These are phyloP conservation scores for Annulohypoxylon truncatum DNA, from an alignment of 2,329 filamentous ascomycete genomes.

Conservation along the genomic window DNA sequence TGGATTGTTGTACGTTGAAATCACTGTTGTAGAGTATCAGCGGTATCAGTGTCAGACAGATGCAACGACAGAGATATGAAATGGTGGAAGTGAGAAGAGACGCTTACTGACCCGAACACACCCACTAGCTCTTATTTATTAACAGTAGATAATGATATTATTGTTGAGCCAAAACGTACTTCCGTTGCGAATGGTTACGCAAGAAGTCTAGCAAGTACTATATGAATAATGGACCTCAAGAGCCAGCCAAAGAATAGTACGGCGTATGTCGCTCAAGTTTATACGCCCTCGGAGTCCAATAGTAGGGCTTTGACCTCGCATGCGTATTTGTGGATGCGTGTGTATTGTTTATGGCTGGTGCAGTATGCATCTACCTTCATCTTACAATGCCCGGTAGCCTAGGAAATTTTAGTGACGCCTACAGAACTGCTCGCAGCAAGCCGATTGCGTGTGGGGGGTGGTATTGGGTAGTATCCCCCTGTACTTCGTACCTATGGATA, in stretches of 20 bases:
- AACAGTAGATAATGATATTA: slow-evolving; percentile 3
- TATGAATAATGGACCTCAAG: slow-evolving; percentile 1
- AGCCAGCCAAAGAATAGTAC: slow-evolving; percentile 29
- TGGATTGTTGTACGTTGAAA: slow-evolving; percentile 21
- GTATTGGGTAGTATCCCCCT: slow-evolving; percentile 31
- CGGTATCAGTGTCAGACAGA: slow-evolving; percentile 26
- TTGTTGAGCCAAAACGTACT: slow-evolving; percentile 6
- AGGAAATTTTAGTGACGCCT: slow-evolving; percentile 15
- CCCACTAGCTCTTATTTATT: slow-evolving; percentile 32
- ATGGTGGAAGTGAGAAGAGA: slow-evolving; percentile 27
- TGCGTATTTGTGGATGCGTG: slow-evolving; percentile 14
- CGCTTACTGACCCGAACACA: slow-evolving; percentile 27
- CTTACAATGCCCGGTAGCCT: slow-evolving; percentile 17
- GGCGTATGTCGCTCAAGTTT: slow-evolving; percentile 31
- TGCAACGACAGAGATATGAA: slow-evolving; percentile 19
- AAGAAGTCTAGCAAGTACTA: slow-evolving; percentile 19
- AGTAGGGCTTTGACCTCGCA: slow-evolving; percentile 21
- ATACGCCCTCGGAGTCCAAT: slow-evolving; percentile 25
- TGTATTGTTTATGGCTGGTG: slow-evolving; percentile 26
- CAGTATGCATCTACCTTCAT: slow-evolving; percentile 10
- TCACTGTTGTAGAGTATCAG: slow-evolving; percentile 23
- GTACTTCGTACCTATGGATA: slow-evolving; percentile 16
- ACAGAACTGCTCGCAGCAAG: neutral
- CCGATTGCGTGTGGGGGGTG: slow-evolving; percentile 32
- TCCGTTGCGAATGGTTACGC: slow-evolving; percentile 29